These are phyloP conservation scores for Syzygium oleosum DNA, from an alignment of 345 rosid genomes.

Conservation along the genomic window DNA sequence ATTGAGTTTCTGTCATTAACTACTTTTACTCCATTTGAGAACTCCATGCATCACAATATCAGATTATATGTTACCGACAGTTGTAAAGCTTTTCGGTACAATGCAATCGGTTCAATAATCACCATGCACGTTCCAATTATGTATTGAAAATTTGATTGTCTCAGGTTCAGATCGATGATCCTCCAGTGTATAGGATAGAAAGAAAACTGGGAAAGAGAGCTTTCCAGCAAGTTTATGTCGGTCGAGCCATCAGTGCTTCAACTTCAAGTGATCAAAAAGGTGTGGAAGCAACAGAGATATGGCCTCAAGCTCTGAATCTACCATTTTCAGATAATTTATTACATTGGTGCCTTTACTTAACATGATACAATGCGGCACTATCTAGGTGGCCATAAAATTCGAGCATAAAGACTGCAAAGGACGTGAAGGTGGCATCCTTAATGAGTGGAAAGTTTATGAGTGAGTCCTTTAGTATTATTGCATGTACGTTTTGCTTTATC, in stretches of 20 bases:
- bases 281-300: constrained; percentile 65
- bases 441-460: constrained; percentile 98
- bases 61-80: no score
- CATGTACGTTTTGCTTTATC: background rate
- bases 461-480: constrained; percentile 3
- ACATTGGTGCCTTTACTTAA: background rate
- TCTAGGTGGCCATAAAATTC: constrained; percentile 83
- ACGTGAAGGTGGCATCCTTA: constrained; percentile 69
- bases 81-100: no score
- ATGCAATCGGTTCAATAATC: no score
- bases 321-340: background rate
- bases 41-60: no score
- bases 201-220: constrained; percentile 90
- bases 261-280: constrained; percentile 48
- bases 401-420: constrained; percentile 91
- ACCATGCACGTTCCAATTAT: background rate
- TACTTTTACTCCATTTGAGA: no score
- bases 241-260: constrained; percentile 36
- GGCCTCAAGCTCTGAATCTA: background rate
- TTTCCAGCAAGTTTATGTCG: constrained; percentile 91
- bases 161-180: constrained; percentile 83
- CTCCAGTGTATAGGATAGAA: constrained; percentile 70
- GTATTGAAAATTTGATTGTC: background rate
- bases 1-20: no score
- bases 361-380: background rate